Evolutionary conservation across 768 basidiomycete genomes (phyloP).

Genomic region (Russula virescens): DNA sequence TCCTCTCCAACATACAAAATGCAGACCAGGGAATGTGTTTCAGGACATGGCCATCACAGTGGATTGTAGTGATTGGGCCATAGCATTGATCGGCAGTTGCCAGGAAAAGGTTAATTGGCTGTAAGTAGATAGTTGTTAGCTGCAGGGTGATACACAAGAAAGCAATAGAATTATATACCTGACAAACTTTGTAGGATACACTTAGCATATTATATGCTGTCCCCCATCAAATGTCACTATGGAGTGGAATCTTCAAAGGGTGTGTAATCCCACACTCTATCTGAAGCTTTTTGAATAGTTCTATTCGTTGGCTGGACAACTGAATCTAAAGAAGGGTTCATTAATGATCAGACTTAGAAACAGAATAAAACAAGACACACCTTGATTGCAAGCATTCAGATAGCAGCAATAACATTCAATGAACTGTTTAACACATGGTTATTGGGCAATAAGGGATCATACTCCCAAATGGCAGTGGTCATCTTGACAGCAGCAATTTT

Average conservation of each 20-base stretch:
- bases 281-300: no score
- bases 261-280: no score
- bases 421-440: not conserved
- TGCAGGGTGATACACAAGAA: no score
- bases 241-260: no score
- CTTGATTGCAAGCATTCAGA: not conserved
- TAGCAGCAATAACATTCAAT: not conserved
- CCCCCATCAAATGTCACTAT: no score
- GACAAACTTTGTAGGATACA: no score
- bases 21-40: not conserved
- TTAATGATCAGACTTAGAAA: no score
- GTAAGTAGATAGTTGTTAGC: no score
- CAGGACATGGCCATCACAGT: not conserved
- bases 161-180: no score
- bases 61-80: not conserved
- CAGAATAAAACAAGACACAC: not conserved
- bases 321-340: no score
- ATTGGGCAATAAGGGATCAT: not conserved
- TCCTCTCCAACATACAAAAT: not conserved
- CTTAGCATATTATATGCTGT: no score
- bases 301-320: no score
- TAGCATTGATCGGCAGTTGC: not conserved
- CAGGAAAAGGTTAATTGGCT: not conserved
- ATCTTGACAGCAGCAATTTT: not conserved
- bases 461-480: conserved; percentile 5